phyloP scores from a whole-genome alignment of 2,329 filamentous ascomycete species.

The Mariannaea sp. region DNA sequence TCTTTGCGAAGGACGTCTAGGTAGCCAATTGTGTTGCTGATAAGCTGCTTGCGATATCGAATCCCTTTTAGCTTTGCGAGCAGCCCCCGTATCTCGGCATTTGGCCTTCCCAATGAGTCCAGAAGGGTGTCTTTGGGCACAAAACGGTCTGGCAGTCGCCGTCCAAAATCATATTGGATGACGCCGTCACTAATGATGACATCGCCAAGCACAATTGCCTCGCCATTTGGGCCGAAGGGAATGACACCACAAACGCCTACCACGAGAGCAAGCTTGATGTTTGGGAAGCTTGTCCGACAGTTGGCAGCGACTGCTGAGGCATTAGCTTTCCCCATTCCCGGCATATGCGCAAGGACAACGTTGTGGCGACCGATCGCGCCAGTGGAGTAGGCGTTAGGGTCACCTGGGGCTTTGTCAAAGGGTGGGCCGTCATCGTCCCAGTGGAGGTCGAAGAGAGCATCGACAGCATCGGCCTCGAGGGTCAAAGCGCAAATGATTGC shows the following conservation, averaged over 20 bases:
- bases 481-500: constrained; percentile 29
- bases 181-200: constrained; percentile 36
- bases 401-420: constrained; percentile 34
- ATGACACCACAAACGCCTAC: constrained; percentile 24
- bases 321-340: not conserved
- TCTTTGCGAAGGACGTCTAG: not conserved
- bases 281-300: constrained; percentile 1
- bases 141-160: constrained; percentile 29
- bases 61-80: constrained; percentile 30
- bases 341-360: constrained; percentile 1
- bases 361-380: constrained; percentile 2
- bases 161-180: constrained; percentile 39
- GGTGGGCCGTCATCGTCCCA: constrained; percentile 19
- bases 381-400: constrained; percentile 19
- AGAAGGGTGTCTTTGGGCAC: constrained; percentile 28
- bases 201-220: constrained; percentile 34
- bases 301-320: not conserved
- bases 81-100: constrained; percentile 27
- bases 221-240: constrained; percentile 14
- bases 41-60: constrained; percentile 6
- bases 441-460: constrained; percentile 25
- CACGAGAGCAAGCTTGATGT: constrained; percentile 1
- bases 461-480: constrained; percentile 28
- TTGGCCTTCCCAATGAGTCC: constrained; percentile 29
- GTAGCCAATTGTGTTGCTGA: not conserved